These are phyloP conservation scores for Fragaria vesca DNA, from an alignment of 306 rosid species.

Conservation along the genomic window DNA sequence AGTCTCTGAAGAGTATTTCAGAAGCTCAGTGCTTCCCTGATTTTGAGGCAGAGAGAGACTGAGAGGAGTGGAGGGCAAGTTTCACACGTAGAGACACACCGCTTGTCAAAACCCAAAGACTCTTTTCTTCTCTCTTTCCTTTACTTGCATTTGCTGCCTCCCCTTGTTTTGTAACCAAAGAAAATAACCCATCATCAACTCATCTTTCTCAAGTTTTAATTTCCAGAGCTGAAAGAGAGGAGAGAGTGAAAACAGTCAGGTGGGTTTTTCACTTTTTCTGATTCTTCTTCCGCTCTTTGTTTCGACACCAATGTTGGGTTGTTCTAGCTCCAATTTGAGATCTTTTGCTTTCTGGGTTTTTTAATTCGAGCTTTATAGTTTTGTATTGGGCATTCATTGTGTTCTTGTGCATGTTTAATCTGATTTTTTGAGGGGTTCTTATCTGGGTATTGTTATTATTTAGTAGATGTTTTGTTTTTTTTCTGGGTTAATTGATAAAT, in stretches of 20 bases:
- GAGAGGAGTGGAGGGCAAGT: conserved; percentile 58
- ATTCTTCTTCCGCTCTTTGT: background rate
- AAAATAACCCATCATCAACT: conserved; percentile 10
- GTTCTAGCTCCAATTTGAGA: background rate
- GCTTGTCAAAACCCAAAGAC: conserved; percentile 11
- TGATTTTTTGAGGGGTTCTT: background rate
- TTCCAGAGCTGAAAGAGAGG: conserved; percentile 26
- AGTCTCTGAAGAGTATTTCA: conserved; percentile 53
- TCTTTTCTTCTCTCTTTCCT: conserved; percentile 7
- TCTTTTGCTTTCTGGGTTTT: conserved; percentile 24
- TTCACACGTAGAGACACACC: conserved; percentile 27
- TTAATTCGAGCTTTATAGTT: conserved; percentile 11
- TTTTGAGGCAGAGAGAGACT: conserved; percentile 66
- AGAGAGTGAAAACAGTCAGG: conserved; percentile 32
- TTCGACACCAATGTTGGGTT: conserved; percentile 10
- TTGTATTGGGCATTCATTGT: conserved; percentile 15
- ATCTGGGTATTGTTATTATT: conserved; percentile 17
- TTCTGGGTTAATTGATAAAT: background rate
- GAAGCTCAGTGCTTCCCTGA: conserved; percentile 92
- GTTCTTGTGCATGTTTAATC: conserved; percentile 11
- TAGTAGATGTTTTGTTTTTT: background rate
- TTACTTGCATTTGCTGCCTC: conserved; percentile 39
- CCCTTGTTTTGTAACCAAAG: conserved; percentile 1
- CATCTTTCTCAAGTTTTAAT: conserved; percentile 31
- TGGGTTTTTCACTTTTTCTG: conserved; percentile 18